A percentile compares a stretch with the other conserved stretches of the same genome.
These are phyloP conservation scores for Sporodiniella umbellata DNA, from an alignment of 371 early-diverging fungal genomes.

Conservation along the genomic window DNA sequence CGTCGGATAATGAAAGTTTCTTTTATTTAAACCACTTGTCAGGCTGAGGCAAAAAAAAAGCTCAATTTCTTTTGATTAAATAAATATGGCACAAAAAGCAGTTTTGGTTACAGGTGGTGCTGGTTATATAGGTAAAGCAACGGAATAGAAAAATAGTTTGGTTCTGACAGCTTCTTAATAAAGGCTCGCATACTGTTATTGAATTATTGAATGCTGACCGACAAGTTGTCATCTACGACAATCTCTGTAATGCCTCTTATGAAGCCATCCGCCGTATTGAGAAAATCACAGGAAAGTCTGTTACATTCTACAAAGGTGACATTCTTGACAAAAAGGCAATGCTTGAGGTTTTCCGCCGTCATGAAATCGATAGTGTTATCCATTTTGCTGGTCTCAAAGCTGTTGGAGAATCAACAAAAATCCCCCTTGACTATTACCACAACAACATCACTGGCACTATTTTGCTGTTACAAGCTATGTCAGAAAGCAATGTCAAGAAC, in stretches of 20 bases:
- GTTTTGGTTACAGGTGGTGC: constrained; percentile 48
- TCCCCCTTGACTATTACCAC: constrained; percentile 86
- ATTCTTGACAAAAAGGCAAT: constrained; percentile 63
- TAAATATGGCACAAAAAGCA: constrained; percentile 11
- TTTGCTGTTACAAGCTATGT: constrained; percentile 63
- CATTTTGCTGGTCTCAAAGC: constrained; percentile 85
- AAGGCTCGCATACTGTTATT: constrained; percentile 90
- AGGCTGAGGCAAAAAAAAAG: not conserved
- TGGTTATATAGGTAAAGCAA: constrained; percentile 44
- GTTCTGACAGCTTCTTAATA: not conserved
- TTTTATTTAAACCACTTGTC: not conserved
- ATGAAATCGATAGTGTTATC: constrained; percentile 66
- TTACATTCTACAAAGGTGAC: constrained; percentile 73
- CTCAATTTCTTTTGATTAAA: not conserved
- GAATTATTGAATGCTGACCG: constrained; percentile 70
- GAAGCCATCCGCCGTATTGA: constrained; percentile 70
- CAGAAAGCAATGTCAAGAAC: constrained; percentile 55
- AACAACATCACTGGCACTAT: constrained; percentile 76
- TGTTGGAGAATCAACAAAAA: constrained; percentile 76
- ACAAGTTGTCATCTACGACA: constrained; percentile 80
- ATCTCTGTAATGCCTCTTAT: constrained; percentile 74
- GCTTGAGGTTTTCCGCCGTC: constrained; percentile 60
- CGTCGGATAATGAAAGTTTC: not conserved
- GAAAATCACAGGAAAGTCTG: constrained; percentile 53
- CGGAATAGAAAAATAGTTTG: not conserved